phyloP scores from a whole-genome alignment of 805 yeast genomes.

The Yarrowia yakushimensis region DNA sequence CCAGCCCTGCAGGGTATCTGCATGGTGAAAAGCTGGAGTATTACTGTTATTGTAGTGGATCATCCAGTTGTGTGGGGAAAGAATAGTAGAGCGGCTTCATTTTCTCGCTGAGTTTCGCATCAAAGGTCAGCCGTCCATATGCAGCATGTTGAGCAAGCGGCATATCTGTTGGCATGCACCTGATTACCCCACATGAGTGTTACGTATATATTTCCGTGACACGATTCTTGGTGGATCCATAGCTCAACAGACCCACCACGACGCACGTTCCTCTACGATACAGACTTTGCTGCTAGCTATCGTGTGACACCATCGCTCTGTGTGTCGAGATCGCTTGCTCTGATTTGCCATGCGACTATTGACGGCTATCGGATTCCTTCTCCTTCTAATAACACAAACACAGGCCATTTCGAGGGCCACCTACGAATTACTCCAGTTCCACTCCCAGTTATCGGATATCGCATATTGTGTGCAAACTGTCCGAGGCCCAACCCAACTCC shows the following conservation, averaged over 20 bases:
- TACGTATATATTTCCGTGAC: too few species aligned
- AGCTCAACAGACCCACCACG: too few species aligned
- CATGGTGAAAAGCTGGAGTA: not conserved
- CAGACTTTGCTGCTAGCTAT: too few species aligned
- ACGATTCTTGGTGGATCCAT: too few species aligned
- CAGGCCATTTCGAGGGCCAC: not conserved
- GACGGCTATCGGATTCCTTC: not conserved
- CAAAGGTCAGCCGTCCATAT: not conserved
- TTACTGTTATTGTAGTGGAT: not conserved
- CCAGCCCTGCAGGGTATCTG: too few species aligned
- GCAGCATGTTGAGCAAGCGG: not conserved
- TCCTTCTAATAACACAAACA: not conserved
- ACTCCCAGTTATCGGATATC: not conserved
- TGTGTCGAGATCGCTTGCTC: not conserved
- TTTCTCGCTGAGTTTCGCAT: too few species aligned
- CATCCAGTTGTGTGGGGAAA: too few species aligned
- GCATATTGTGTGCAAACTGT: slow-evolving; percentile 12
- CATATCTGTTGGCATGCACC: not conserved
- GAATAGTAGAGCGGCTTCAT: too few species aligned
- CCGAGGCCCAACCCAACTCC: slow-evolving; percentile 6
- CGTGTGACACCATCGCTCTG: too few species aligned
- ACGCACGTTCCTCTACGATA: too few species aligned
- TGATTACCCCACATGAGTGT: slow-evolving; percentile 16
- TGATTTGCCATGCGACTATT: not conserved
- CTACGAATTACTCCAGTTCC: not conserved